Base-by-base conservation (phyloP, 202 grass and related monocot species). In the Schoenoplectus triqueter region DNA sequence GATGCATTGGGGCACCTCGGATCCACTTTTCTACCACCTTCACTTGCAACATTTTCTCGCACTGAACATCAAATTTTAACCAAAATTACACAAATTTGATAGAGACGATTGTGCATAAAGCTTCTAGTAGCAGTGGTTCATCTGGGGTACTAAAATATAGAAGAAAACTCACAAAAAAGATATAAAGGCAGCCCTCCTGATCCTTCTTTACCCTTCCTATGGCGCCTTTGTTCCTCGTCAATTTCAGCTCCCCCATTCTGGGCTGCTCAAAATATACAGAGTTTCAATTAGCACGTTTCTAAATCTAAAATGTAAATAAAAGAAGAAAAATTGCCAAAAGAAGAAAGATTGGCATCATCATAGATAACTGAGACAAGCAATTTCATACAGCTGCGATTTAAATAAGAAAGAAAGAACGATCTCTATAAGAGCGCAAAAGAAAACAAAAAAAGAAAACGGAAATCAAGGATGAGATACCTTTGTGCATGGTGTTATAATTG, bases 101-200 rank as follows among this genome's bases (percentile, higher is more conserved):
- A 42, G 31, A 41, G 22, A 78, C 42, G 51, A 31, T 31, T 31
- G 31, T 31, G 10, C 11, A 45, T 31, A 31, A 31, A 79, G 10
- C 14, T 79, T 79, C 61, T 44, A 44, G 39, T 44, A 61, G 2
- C 14, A 10, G 55, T 61, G 31, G 55, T 31, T 31, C 31, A 31
- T 31, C 31, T 61, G 39, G 8, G 14, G 6, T 60, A 78, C 22
- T 60, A 62, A 61, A 31, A n/a, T 44, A 5, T 17, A 8, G 15
- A 49, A 45, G 40, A 73, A 11, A 41, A 48, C 93, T 88, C 65
- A 96, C 93, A 66, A 31, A 93, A 96, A 70, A 93, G 80, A 76
- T 93, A 93, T 80, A 96, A 66, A n/a, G 93, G 93, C 11, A 96
- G 89, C 39, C 91, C 88, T 0, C 91, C 93, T 31, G 90, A 89